Conservation (phyloP, 192 early-diverging fungal species). For the Cetraspora pellucida region DNA sequence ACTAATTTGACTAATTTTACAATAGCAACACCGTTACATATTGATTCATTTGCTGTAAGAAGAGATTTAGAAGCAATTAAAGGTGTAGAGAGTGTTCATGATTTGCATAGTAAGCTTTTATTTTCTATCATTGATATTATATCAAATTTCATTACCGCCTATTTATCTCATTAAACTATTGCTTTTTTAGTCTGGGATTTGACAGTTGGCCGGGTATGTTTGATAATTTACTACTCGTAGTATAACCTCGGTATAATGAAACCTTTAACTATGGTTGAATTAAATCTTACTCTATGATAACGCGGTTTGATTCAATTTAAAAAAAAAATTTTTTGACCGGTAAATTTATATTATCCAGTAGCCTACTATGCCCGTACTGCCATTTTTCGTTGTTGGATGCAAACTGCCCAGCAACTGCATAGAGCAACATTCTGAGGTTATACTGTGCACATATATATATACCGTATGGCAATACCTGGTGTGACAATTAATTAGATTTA, state of each 20-base stretch:
- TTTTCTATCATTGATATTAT: neutral
- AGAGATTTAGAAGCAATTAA: constrained; percentile 20
- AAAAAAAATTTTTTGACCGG: no score
- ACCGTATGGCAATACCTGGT: neutral
- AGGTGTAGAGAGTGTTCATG: constrained; percentile 27
- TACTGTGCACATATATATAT: no score
- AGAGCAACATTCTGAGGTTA: no score
- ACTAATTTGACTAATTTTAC: neutral
- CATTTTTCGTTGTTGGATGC: no score
- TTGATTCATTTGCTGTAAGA: constrained; percentile 10
- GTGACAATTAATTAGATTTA: neutral
- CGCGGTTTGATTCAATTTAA: no score
- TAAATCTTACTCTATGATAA: no score
- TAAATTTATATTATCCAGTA: no score
- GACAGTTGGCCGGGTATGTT: constrained; percentile 18
- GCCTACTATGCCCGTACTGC: no score
- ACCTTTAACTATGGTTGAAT: no score
- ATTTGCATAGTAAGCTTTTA: constrained; percentile 25
- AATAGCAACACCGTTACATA: constrained; percentile 27
- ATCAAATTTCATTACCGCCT: neutral
- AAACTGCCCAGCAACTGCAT: no score
- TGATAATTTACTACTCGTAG: neutral
- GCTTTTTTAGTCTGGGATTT: constrained; percentile 25
- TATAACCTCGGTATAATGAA: no score
- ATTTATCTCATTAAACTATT: neutral